Base-by-base conservation (phyloP, 371 early-diverging fungal genomes). In the Mortierella sp. region DNA sequence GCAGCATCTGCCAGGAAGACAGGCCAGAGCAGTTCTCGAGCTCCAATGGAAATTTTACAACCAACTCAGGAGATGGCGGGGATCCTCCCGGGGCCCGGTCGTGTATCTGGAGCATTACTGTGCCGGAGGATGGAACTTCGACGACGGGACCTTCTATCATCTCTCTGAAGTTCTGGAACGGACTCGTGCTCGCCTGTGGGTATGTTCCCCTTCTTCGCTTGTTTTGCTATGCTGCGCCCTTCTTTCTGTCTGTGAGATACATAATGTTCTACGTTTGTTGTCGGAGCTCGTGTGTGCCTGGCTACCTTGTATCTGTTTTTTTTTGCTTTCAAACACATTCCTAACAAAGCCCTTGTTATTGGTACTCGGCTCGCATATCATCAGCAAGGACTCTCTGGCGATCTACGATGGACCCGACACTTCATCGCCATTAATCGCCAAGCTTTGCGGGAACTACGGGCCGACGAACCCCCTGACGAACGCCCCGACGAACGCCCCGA, bases 331-430 rank as follows among this genome's bases (percentile, higher is more conserved):
- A 3, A 24, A 57, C 5, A 59, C 59, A 59, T 59, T 59, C 59
- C 59, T 59, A 31, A 59, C 59, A 14, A 31, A 31, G 31, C 31
- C 31, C 31, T 16, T 59, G 34, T 64, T 37, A 13, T 4, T 31
- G 8, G 26, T 53, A 16, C 37, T 21, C 40, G 28, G 16, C 28
- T 61, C 43, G 69, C 51, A n/a, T 28, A 11, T 21, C 13, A 21
- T 28, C 34, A 59, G 31, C 59, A 31, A 79, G 51, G 86, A 86
- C 46, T 79, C 79, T 31, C 64, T 86, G 48, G 75, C 82, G 31
- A 28, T 86, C n/a, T 86, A 86, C 55, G 86, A 86, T 48, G 86
- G 86, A 2, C 77, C 82, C 13, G 75, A 82, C 71, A 64, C 74
- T 9, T 40, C 43, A 50, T 78, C 79, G 14, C 82, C 82, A 28